Conservation (phyloP, 2,329 filamentous ascomycete species). For the Rutstroemia sp. region DNA sequence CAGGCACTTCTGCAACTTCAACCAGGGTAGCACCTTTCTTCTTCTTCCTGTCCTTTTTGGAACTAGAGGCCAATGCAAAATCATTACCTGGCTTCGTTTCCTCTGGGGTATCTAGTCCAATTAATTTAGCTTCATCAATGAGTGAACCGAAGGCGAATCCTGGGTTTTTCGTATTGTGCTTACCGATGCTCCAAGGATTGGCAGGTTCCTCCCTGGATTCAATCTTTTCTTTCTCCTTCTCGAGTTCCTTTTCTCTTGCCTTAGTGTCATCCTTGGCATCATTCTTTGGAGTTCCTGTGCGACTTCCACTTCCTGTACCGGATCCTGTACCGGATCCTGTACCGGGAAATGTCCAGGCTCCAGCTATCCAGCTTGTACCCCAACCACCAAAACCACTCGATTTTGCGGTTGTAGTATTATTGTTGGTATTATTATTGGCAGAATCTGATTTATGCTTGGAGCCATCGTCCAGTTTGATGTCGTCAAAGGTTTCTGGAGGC, state of each 20-base stretch:
- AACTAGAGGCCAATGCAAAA: conserved; percentile 28
- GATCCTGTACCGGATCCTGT: conserved; percentile 19
- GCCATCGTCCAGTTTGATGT: conserved; percentile 60
- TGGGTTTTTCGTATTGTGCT: conserved; percentile 46
- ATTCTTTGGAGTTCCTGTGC: neutral
- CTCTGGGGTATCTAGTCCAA: conserved; percentile 19
- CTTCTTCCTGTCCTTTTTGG: conserved; percentile 43
- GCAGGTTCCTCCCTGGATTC: conserved; percentile 37
- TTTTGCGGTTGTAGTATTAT: conserved; percentile 29
- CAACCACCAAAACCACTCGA: conserved; percentile 47
- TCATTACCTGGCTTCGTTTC: conserved; percentile 33
- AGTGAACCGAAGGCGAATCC: conserved; percentile 42
- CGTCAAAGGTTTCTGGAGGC: conserved; percentile 51
- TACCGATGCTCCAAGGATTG: conserved; percentile 44
- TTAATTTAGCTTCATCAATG: conserved; percentile 32
- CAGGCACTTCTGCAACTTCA: conserved; percentile 9
- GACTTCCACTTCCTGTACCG: conserved; percentile 28
- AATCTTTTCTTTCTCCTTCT: conserved; percentile 24
- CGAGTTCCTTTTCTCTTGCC: conserved; percentile 12
- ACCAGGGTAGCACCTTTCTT: conserved; percentile 29
- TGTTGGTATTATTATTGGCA: conserved; percentile 30
- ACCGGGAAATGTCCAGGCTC: conserved; percentile 31
- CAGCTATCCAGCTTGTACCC: conserved; percentile 47
- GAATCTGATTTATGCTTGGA: conserved; percentile 48
- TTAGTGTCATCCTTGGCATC: neutral